phyloP scores from a whole-genome alignment of 2,329 filamentous ascomycete genomes.

The Calonectria pseudoreteaudii region DNA sequence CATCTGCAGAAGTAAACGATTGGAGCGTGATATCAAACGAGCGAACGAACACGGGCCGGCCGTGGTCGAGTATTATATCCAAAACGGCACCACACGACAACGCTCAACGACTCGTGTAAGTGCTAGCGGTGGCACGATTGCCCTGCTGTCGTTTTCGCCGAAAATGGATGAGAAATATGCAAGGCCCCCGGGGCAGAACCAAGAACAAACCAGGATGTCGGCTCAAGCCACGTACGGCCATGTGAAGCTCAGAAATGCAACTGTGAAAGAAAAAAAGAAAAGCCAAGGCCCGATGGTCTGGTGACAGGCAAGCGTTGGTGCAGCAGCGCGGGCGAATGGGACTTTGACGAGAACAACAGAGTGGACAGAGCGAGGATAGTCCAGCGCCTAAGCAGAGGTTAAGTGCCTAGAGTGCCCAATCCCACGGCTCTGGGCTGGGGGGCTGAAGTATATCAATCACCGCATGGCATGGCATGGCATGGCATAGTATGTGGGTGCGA shows the following conservation, averaged over 20 bases:
- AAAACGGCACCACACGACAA: constrained; percentile 11
- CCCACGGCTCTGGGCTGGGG: constrained; percentile 20
- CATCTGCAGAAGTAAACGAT: constrained; percentile 12
- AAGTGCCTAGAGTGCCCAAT: constrained; percentile 34
- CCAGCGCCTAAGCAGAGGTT: constrained; percentile 42
- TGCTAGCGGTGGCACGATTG: constrained; percentile 35
- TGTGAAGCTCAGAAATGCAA: constrained; percentile 19
- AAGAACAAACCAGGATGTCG: constrained; percentile 2
- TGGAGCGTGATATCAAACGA: not conserved
- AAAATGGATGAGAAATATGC: not conserved
- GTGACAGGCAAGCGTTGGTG: constrained; percentile 39
- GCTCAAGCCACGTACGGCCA: constrained; percentile 24
- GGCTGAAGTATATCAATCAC: constrained; percentile 27
- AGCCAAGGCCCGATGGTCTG: constrained; percentile 40
- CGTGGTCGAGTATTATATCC: constrained; percentile 21
- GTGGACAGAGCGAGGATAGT: constrained; percentile 34
- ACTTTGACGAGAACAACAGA: constrained; percentile 27
- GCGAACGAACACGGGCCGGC: constrained; percentile 19
- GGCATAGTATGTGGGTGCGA: not conserved
- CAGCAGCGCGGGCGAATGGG: constrained; percentile 34
- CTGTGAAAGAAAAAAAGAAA: constrained; percentile 26
- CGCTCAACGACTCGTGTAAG: constrained; percentile 28
- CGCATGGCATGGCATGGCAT: constrained; percentile 16
- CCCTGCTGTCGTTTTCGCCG: constrained; percentile 5
- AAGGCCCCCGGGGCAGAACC: not conserved